These are phyloP conservation scores for Ceratonia siliqua DNA, from an alignment of 306 rosid species.

Conservation along the genomic window DNA sequence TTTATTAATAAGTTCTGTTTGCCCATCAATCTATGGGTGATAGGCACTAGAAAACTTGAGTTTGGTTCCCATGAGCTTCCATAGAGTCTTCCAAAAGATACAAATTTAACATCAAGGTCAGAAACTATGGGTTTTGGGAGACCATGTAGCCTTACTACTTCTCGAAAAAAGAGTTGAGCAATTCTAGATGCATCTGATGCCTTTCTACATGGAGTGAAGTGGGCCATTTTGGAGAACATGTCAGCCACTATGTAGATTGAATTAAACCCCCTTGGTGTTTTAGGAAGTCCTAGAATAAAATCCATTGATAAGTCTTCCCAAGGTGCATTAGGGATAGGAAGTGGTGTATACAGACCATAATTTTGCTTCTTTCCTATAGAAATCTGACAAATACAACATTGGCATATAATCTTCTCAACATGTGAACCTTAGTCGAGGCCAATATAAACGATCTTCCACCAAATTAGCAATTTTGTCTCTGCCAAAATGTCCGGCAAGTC, in stretches of 20 bases:
- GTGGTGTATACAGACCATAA: not conserved
- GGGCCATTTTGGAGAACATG: not conserved
- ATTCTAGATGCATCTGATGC: not conserved
- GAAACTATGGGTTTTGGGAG: not conserved
- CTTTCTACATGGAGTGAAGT: not conserved
- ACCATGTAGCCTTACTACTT: not conserved
- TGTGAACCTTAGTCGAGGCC: not conserved
- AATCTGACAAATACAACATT: not conserved
- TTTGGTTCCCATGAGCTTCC: not conserved
- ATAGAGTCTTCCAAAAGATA: not conserved
- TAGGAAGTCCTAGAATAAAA: not conserved
- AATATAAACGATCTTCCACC: not conserved
- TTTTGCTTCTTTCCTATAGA: not conserved
- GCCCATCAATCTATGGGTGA: not conserved
- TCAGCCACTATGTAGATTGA: not conserved
- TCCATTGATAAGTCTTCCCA: not conserved
- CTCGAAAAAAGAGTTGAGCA: not conserved
- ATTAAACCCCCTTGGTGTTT: not conserved
- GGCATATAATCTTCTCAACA: not conserved
- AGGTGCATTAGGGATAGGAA: not conserved
- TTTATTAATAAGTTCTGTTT: not conserved
- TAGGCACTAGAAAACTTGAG: not conserved
- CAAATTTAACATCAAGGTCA: not conserved
- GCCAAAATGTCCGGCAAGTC: not conserved
- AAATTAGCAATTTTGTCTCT: not conserved